Percentiles rank a stretch among this genome's conserved stretches.
phyloP scores from a whole-genome alignment of 768 basidiomycete genomes.

The Dentipellis sp. region DNA sequence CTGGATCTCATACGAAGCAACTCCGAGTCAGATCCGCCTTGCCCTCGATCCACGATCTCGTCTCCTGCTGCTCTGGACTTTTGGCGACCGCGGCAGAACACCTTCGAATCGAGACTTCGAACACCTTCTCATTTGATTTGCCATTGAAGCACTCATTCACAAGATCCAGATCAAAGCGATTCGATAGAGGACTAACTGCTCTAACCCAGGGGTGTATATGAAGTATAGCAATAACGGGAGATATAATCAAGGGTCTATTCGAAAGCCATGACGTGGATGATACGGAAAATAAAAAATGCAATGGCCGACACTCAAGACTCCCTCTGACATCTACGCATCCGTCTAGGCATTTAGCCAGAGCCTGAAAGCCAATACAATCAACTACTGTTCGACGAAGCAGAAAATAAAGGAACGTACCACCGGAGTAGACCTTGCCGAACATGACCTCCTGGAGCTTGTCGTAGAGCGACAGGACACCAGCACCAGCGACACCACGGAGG shows the following conservation, averaged over 20 bases:
- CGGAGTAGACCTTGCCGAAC: slow-evolving; percentile 99
- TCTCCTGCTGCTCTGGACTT: not conserved
- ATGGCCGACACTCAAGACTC: slow-evolving; percentile 13
- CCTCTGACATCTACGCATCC: slow-evolving; percentile 8
- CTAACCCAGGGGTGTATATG: slow-evolving; percentile 12
- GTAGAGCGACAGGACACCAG: slow-evolving; percentile 97
- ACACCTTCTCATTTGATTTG: too few species aligned
- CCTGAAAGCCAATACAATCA: slow-evolving; percentile 16
- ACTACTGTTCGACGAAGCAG: not conserved
- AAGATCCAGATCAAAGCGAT: too few species aligned
- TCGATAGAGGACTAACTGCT: slow-evolving; percentile 9
- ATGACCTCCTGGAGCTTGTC: slow-evolving; percentile 95
- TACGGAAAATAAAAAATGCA: slow-evolving; percentile 21
- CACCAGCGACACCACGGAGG: slow-evolving; percentile 99
- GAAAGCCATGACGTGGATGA: slow-evolving; percentile 21
- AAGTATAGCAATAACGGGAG: slow-evolving; percentile 15
- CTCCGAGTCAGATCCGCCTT: not conserved
- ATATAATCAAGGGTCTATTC: slow-evolving; percentile 26
- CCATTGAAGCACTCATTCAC: too few species aligned
- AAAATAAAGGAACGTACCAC: slow-evolving; percentile 45
- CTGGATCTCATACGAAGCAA: not conserved
- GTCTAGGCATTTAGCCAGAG: slow-evolving; percentile 30
- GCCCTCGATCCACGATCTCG: not conserved
- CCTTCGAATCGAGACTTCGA: too few species aligned
- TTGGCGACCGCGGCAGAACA: not conserved